phyloP scores from a whole-genome alignment of 2,329 filamentous ascomycete species.

The Grosmannia serpens region DNA sequence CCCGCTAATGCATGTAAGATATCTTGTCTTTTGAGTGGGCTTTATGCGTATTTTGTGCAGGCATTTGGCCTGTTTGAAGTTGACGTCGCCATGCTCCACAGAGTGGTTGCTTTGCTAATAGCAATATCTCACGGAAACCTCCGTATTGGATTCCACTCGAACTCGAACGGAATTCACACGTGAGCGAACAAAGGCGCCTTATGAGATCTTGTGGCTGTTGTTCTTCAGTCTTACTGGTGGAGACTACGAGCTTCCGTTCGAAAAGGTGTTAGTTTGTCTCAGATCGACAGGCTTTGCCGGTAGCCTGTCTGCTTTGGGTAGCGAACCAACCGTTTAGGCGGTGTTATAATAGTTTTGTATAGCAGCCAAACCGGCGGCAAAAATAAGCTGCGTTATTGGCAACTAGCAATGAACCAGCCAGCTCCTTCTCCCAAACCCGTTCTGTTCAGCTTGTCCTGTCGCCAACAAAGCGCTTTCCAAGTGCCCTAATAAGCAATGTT shows the following conservation, averaged over 20 bases:
- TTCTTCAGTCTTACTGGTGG: not conserved
- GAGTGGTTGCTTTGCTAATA: no score
- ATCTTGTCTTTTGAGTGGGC: not conserved
- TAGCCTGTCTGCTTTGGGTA: not conserved
- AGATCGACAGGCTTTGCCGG: not conserved
- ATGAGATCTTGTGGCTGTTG: not conserved
- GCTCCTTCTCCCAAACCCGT: not conserved
- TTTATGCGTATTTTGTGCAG: not conserved
- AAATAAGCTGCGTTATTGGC: not conserved
- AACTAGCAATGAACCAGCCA: not conserved
- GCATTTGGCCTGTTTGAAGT: not conserved
- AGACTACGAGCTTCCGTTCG: not conserved
- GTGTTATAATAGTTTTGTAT: not conserved
- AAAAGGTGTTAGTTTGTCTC: not conserved
- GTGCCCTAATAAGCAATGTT: not conserved
- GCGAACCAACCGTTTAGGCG: not conserved
- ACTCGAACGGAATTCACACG: no score
- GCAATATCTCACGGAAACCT: no score
- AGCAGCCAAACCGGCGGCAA: not conserved
- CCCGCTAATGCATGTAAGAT: not conserved
- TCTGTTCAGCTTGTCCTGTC: no score
- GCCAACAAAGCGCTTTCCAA: not conserved
- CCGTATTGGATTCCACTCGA: no score
- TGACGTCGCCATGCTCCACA: no score
- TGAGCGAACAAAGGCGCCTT: no score